phyloP scores from a whole-genome alignment of 2,329 filamentous ascomycete genomes.

The Malbranchea zuffiana region DNA sequence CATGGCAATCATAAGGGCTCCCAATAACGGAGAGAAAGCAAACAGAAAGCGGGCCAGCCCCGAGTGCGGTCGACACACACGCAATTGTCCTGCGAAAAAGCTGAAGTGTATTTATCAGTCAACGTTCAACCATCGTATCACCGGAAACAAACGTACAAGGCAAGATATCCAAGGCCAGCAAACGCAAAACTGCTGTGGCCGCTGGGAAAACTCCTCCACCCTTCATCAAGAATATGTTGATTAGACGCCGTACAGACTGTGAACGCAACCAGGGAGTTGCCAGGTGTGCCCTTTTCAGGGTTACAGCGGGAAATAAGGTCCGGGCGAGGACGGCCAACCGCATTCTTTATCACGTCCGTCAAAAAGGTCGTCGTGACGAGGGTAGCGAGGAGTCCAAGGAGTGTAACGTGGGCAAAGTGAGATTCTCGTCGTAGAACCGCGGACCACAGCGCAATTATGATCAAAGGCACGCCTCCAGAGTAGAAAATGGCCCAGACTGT shows the following conservation, averaged over 20 bases:
- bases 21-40: constrained; percentile 45
- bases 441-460: constrained; percentile 56
- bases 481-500: constrained; percentile 57
- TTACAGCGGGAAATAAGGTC: constrained; percentile 83
- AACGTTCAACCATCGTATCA: neutral
- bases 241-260: constrained; percentile 40
- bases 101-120: constrained; percentile 18
- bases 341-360: constrained; percentile 85
- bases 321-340: constrained; percentile 70
- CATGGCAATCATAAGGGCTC: constrained; percentile 50
- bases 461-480: constrained; percentile 59
- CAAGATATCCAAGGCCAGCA: constrained; percentile 49
- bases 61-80: constrained; percentile 47
- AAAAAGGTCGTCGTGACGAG: constrained; percentile 69
- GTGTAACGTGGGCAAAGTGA: constrained; percentile 75
- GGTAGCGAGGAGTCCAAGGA: constrained; percentile 69
- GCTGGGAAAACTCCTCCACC: constrained; percentile 54
- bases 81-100: constrained; percentile 45
- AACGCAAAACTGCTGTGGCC: constrained; percentile 54
- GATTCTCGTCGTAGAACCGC: constrained; percentile 48
- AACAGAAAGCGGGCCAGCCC: constrained; percentile 47
- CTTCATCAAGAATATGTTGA: constrained; percentile 50
- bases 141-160: constrained; percentile 27
- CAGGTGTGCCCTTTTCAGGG: constrained; percentile 49
- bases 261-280: constrained; percentile 42